phyloP scores from a whole-genome alignment of 1,284 basidiomycete species.

The Ustilago curta region DNA sequence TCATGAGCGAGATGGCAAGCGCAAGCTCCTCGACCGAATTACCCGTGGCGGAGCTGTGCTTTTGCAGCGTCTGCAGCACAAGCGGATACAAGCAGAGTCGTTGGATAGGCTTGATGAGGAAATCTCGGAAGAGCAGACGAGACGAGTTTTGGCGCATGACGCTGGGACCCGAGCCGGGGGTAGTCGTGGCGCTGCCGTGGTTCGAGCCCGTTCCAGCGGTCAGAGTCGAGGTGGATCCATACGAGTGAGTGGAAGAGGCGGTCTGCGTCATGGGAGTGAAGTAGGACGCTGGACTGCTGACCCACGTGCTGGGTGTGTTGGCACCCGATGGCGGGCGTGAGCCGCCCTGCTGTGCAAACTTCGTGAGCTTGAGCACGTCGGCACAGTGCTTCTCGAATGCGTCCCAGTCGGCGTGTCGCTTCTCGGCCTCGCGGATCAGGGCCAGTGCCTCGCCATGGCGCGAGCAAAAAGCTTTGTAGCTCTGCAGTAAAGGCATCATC shows the following conservation, averaged over 20 bases:
- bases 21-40: conserved; percentile 44
- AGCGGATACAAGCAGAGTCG: conserved; percentile 67
- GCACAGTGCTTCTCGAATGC: conserved; percentile 61
- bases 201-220: conserved; percentile 18
- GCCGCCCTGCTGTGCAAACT: conserved; percentile 20
- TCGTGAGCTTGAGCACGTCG: conserved; percentile 49
- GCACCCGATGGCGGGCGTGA: conserved; percentile 40
- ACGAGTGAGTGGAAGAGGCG: conserved; percentile 19
- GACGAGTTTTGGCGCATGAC: conserved; percentile 39
- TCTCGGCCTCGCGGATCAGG: conserved; percentile 63
- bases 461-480: conserved; percentile 66
- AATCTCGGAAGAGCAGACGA: conserved; percentile 64
- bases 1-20: conserved; percentile 59
- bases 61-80: conserved; percentile 63
- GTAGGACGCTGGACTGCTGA: conserved; percentile 35
- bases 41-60: conserved; percentile 45
- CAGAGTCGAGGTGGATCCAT: conserved; percentile 26
- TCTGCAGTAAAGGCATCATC: conserved; percentile 48
- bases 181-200: conserved; percentile 24
- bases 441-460: conserved; percentile 65
- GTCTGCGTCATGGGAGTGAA: conserved; percentile 31
- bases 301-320: conserved; percentile 36
- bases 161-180: conserved; percentile 18
- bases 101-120: conserved; percentile 68
- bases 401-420: conserved; percentile 64